Evolutionary conservation across 2,329 filamentous ascomycete genomes (phyloP).

Genomic region (Botrytis byssoidea): DNA sequence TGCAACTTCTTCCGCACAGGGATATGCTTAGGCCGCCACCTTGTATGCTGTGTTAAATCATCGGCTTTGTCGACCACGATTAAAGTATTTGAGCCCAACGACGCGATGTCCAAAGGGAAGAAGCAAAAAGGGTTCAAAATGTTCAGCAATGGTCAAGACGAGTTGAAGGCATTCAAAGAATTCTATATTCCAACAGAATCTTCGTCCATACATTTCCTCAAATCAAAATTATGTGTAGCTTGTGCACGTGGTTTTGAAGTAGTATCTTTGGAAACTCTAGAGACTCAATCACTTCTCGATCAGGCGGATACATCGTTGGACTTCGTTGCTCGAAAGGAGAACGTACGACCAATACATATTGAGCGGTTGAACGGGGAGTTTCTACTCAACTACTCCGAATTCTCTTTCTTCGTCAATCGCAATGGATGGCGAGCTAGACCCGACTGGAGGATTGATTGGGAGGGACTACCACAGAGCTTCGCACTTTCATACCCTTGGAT

Average conservation of each 20-base stretch:
- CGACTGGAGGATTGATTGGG: slow-evolving; percentile 98
- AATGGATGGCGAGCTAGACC: slow-evolving; percentile 96
- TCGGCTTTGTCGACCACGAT: slow-evolving; percentile 91
- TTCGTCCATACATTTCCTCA: slow-evolving; percentile 96
- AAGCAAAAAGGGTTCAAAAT: slow-evolving; percentile 97
- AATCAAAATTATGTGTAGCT: slow-evolving; percentile 93
- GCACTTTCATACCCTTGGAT: slow-evolving; percentile 97
- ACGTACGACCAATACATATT: slow-evolving; percentile 92
- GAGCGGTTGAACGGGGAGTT: slow-evolving; percentile 97
- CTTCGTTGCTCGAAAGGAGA: slow-evolving; percentile 92
- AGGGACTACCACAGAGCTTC: slow-evolving; percentile 87
- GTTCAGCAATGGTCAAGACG: slow-evolving; percentile 90
- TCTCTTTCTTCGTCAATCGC: slow-evolving; percentile 98
- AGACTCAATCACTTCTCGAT: slow-evolving; percentile 94
- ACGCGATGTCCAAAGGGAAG: slow-evolving; percentile 87
- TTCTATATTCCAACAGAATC: slow-evolving; percentile 99
- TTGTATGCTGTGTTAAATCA: slow-evolving; percentile 96
- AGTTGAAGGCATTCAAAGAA: slow-evolving; percentile 95
- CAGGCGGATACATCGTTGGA: slow-evolving; percentile 97
- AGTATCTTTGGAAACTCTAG: slow-evolving; percentile 93
- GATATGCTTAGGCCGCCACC: slow-evolving; percentile 87
- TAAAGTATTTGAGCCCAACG: slow-evolving; percentile 98
- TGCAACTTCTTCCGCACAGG: slow-evolving; percentile 99
- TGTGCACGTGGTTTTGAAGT: slow-evolving; percentile 96
- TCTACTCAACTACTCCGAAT: slow-evolving; percentile 95